Conservation (phyloP, 495 filamentous ascomycete genomes). For the Penicillium paradoxum region DNA sequence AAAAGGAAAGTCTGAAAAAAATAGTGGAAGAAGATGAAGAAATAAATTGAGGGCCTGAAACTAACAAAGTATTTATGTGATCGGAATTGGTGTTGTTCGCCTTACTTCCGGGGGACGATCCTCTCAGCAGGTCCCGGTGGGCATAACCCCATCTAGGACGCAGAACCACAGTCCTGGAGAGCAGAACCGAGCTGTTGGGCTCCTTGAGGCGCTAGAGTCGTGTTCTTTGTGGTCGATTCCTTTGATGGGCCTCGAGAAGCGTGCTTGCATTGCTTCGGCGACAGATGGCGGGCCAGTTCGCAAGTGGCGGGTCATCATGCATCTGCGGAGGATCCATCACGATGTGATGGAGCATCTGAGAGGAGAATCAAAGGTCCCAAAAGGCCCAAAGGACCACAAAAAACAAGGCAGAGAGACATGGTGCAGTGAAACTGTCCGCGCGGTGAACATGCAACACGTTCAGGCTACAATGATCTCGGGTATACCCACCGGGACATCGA, state of each 20-base stretch:
- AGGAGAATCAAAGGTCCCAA: background rate
- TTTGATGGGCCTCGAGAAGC: constrained; percentile 4
- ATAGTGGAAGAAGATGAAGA: background rate
- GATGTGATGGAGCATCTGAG: constrained; percentile 23
- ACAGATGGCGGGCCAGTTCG: constrained; percentile 29
- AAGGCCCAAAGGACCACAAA: background rate
- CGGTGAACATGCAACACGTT: background rate
- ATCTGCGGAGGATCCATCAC: constrained; percentile 30
- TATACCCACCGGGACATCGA: background rate
- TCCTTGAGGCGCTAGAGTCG: background rate
- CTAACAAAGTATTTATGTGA: constrained; percentile 9
- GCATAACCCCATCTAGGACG: background rate
- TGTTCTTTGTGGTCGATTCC: constrained; percentile 9
- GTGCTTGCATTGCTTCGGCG: constrained; percentile 17
- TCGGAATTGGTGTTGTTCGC: background rate
- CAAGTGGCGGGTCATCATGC: constrained; percentile 39
- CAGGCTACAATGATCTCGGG: too few species aligned
- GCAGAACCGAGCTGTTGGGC: background rate
- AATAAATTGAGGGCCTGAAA: background rate
- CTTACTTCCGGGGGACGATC: constrained; percentile 4
- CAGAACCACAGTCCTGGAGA: constrained; percentile 1
- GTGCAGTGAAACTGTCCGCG: background rate
- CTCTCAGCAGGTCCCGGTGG: background rate
- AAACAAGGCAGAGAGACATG: background rate
- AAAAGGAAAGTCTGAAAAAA: background rate